Evolutionary conservation across 768 basidiomycete genomes (phyloP), one percentile per base, ranked within the genome.

Genomic region (Favolaschia claudopus): DNA sequence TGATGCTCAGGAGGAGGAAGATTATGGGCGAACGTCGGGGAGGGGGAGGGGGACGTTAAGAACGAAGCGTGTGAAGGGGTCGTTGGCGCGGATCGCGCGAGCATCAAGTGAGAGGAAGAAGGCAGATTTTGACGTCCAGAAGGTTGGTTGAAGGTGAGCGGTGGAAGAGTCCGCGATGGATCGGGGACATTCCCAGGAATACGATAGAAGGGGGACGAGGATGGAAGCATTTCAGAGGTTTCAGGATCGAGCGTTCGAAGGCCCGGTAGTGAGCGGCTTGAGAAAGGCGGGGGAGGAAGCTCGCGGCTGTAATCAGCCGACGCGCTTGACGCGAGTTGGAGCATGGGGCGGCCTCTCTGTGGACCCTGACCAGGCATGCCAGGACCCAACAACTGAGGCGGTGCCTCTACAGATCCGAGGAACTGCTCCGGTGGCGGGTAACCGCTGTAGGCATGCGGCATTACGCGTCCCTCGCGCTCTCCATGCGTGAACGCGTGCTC

Each of bases 301-400:
- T 55, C 55, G 33, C 65, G 63, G n/a, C 37, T 8, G 28, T 31
- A 31, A 9, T 29, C n/a, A 7, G 31, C 17, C 5, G 44, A 29
- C 9, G 29, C 47, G 22, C 24, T 29, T 25, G 58, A 43, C 14
- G 51, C 53, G 10, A 58, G 40, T 29, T 65, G 55, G 5, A 62
- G 58, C 27, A 50, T 40, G 27, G 68, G 61, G 53, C 66, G 72
- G 19, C 67, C 59, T 9, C 63, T 28, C 22, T 69, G 70, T 22
- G 63, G 66, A 37, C 50, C 55, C 58, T 69, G 69, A 53, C 79
- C 83, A 25, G 85, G 82, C 70, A 86, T 79, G 6, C 84, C 85
- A 42, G 87, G 85, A 10, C 86, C 85, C 37, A 84, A 77, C 19
- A 87, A 62, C 38, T 79, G 76, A 19, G 77, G 60, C 34, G 74